phyloP scores from a whole-genome alignment of 306 rosid genomes.

The Glycine latifolia region DNA sequence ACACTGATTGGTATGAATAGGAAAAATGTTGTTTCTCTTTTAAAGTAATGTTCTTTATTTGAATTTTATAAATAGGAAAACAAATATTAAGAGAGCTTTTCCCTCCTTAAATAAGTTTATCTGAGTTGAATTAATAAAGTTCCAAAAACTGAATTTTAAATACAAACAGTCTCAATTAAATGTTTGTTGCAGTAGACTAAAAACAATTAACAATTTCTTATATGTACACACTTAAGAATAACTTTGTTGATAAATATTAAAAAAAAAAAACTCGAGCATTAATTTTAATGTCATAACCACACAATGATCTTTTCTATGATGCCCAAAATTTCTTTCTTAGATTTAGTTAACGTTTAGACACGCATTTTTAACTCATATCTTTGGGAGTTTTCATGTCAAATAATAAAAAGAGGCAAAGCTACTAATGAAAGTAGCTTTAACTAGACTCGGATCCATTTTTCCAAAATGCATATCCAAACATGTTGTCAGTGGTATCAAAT shows the following conservation, averaged over 20 bases:
- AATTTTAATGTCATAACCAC: background rate
- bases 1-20: too few species aligned
- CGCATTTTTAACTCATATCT: background rate
- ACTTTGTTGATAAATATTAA: background rate
- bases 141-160: background rate
- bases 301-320: background rate
- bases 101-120: background rate
- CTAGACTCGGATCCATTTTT: background rate
- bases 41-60: too few species aligned
- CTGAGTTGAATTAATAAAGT: background rate
- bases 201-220: background rate
- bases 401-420: background rate
- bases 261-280: background rate
- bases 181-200: background rate
- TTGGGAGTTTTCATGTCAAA: background rate
- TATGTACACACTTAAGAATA: background rate
- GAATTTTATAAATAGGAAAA: background rate
- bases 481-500: background rate
- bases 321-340: background rate
- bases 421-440: background rate
- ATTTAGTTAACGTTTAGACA: background rate
- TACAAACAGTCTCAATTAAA: background rate
- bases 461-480: background rate
- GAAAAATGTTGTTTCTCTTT: too few species aligned
- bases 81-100: background rate